These are phyloP conservation scores for Gossypium sturtianum DNA, from an alignment of 345 rosid genomes.

Conservation along the genomic window DNA sequence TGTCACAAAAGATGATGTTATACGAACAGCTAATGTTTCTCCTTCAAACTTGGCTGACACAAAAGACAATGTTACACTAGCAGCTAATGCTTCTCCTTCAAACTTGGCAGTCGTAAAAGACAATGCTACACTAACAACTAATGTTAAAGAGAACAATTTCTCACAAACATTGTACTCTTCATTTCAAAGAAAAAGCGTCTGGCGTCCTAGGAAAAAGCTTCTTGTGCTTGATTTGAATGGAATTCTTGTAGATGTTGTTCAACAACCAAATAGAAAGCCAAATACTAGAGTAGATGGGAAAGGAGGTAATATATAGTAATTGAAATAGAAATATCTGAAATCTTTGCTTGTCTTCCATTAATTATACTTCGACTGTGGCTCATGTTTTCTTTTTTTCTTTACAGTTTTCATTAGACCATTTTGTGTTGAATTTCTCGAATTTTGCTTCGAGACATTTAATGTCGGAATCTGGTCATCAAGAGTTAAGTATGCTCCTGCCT, in stretches of 20 bases:
- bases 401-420: slow-evolving; percentile 80
- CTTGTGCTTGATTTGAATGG: slow-evolving; percentile 84
- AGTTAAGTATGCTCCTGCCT: slow-evolving; percentile 36
- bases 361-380: neutral
- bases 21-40: too few species aligned
- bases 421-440: slow-evolving; percentile 50
- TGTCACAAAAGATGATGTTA: slow-evolving; percentile 3
- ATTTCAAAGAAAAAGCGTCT: slow-evolving; percentile 19
- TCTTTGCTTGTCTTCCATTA: slow-evolving; percentile 1
- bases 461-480: slow-evolving; percentile 94
- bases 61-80: too few species aligned
- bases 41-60: too few species aligned
- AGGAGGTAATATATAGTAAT: slow-evolving; percentile 44
- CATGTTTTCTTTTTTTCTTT: neutral
- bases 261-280: slow-evolving; percentile 24
- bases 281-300: slow-evolving; percentile 38
- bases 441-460: slow-evolving; percentile 77
- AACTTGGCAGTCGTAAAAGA: too few species aligned
- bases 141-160: slow-evolving; percentile 16
- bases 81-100: too few species aligned
- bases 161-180: slow-evolving; percentile 12
- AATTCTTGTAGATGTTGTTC: slow-evolving; percentile 57
- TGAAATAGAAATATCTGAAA: neutral
- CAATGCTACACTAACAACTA: neutral
- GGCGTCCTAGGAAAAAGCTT: slow-evolving; percentile 48